Conservation (phyloP, 208 protist species). For the Leishmania major region DNA sequence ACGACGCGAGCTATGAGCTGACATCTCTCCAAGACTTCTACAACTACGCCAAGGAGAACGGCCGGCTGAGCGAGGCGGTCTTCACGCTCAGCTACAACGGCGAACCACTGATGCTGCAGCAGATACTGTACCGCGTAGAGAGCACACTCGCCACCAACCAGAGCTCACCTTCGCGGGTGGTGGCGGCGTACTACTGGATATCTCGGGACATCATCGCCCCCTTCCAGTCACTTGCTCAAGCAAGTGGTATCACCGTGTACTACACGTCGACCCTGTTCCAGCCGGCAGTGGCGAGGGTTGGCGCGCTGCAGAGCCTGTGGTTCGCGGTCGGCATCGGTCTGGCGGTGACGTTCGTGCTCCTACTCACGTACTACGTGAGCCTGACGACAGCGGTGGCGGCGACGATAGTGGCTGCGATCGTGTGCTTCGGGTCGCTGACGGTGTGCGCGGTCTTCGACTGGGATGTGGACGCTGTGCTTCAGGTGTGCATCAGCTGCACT, state of each 20-base stretch:
- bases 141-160: slow-evolving; percentile 11
- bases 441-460: slow-evolving; percentile 42
- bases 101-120: slow-evolving; percentile 1
- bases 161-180: slow-evolving; percentile 6
- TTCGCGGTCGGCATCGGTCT: slow-evolving; percentile 53
- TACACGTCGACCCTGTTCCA: slow-evolving; percentile 35
- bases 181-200: slow-evolving; percentile 29
- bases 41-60: slow-evolving; percentile 19
- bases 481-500: slow-evolving; percentile 52
- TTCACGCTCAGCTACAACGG: slow-evolving; percentile 14
- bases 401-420: slow-evolving; percentile 35
- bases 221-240: not conserved
- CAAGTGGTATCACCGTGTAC: slow-evolving; percentile 8
- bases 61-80: slow-evolving; percentile 33
- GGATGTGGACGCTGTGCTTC: slow-evolving; percentile 45
- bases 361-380: slow-evolving; percentile 50
- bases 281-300: slow-evolving; percentile 25
- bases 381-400: slow-evolving; percentile 29
- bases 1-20: not conserved
- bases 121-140: slow-evolving; percentile 29
- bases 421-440: slow-evolving; percentile 49
- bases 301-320: slow-evolving; percentile 45
- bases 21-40: slow-evolving; percentile 25
- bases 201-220: slow-evolving; percentile 1
- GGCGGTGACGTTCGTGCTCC: slow-evolving; percentile 34